Evolutionary conservation across 2,329 filamentous ascomycete genomes (phyloP).

Genomic region (Scytalidium lignicola): DNA sequence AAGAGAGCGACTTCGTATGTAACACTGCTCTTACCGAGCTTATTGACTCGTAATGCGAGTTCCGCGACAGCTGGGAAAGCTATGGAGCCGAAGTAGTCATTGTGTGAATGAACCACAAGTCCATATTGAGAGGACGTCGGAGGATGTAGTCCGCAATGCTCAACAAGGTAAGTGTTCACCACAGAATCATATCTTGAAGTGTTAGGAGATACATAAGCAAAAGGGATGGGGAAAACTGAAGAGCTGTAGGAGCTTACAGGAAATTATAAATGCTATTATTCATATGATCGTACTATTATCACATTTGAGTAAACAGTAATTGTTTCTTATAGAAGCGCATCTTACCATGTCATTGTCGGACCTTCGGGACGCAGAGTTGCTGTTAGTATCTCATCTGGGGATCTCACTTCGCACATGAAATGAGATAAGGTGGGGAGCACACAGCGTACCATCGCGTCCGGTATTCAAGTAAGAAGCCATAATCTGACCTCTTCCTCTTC

Average conservation of each 20-base stretch:
- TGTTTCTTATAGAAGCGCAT: not conserved
- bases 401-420: conserved; percentile 16
- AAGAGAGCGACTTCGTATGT: conserved; percentile 89
- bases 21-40: conserved; percentile 80
- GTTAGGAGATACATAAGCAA: conserved; percentile 1
- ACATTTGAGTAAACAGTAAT: not conserved
- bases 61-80: conserved; percentile 80
- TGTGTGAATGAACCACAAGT: conserved; percentile 79
- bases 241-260: conserved; percentile 43
- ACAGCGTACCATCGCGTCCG: conserved; percentile 70
- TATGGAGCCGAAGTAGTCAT: conserved; percentile 78
- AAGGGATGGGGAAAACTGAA: not conserved
- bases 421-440: not conserved
- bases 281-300: conserved; percentile 70
- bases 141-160: conserved; percentile 69
- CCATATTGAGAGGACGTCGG: conserved; percentile 67
- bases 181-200: conserved; percentile 71
- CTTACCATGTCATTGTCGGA: conserved; percentile 75
- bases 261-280: conserved; percentile 88
- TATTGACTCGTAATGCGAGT: conserved; percentile 74
- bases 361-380: conserved; percentile 41
- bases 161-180: conserved; percentile 82
- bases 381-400: conserved; percentile 9
- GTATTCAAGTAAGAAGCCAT: conserved; percentile 74
- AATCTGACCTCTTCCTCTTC: conserved; percentile 63